Conservation (phyloP, 2,329 filamentous ascomycete species). For the Arthroderma sp. region DNA sequence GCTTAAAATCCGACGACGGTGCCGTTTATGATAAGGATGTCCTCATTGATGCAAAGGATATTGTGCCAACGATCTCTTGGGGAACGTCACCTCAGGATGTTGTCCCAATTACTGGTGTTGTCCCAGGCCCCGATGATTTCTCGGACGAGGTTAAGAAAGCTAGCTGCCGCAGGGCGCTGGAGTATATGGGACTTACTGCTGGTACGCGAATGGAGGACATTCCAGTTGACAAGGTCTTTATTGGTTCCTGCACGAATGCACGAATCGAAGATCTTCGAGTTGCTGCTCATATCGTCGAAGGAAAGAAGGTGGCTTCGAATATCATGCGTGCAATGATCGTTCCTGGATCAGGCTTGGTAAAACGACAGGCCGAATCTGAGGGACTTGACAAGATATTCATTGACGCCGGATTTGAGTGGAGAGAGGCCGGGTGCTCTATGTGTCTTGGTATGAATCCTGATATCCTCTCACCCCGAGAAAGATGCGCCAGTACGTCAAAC, state of each 20-base stretch:
- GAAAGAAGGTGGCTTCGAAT: constrained; percentile 74
- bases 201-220: constrained; percentile 91
- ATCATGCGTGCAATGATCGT: constrained; percentile 94
- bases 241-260: constrained; percentile 94
- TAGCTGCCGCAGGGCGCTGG: constrained; percentile 66
- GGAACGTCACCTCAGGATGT: constrained; percentile 95
- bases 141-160: constrained; percentile 65
- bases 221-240: constrained; percentile 87
- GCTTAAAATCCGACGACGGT: constrained; percentile 69
- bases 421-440: constrained; percentile 98
- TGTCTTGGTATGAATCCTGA: constrained; percentile 99
- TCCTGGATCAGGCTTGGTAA: constrained; percentile 87
- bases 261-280: constrained; percentile 90
- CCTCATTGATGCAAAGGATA: constrained; percentile 83
- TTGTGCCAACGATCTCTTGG: constrained; percentile 88
- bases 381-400: constrained; percentile 85
- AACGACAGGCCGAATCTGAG: constrained; percentile 79
- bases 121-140: constrained; percentile 84
- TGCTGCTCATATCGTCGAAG: constrained; percentile 74
- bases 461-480: constrained; percentile 80
- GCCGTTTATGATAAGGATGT: constrained; percentile 86
- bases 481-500: constrained; percentile 91
- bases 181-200: constrained; percentile 89
- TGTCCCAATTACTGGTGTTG: constrained; percentile 80
- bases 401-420: constrained; percentile 93